Evolutionary conservation across 2,329 filamentous ascomycete species (phyloP), one percentile per base, ranked within the genome.

Genomic region (Karstenula rhodostoma): DNA sequence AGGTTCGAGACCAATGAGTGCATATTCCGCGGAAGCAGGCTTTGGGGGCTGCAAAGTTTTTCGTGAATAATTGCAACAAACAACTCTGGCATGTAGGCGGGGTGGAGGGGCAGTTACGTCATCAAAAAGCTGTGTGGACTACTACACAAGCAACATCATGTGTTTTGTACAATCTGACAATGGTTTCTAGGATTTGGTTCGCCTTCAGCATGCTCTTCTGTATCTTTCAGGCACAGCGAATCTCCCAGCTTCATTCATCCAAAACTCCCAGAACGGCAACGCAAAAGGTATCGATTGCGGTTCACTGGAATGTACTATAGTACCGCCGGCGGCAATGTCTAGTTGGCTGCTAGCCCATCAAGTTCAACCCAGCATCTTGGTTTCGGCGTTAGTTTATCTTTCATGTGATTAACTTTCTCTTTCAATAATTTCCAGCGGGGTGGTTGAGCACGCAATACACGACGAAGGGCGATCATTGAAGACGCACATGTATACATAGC

Each of bases 21-120:
- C 15, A 17, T 35, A 7, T 22, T 6, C 52, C 27, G 42, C 52
- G 52, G 27, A 55, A 54, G 33, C 19, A 17, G 22, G n/a, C 25
- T 1, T 46, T 56, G 52, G 52, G 43, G 42, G 52, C 25, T 32
- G 52, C n/a, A 17, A 15, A 17, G 25, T n/a, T 17, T 8, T 44
- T 54, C 12, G 29, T 32, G 52, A 46, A 46, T 55, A 55, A 55
- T 55, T 35, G 51, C 25, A 8, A 25, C 4, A 22, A 37, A 42
- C 43, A 29, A 52, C 33, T 32, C 27, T 27, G 25, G 52, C 12
- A 13, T n/a, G 9, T 35, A 46, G 27, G 52, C n/a, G 40, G 40
- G 27, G 4, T 23, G 27, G 42, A 47, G 52, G 52, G 52, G 42
- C 10, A 54, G 10, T 43, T 46, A 42, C 42, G 52, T 55, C 42